A percentile compares a stretch with the other conserved stretches of the same genome.
phyloP scores from a whole-genome alignment of 495 filamentous ascomycete genomes.

The Podospora didyma region DNA sequence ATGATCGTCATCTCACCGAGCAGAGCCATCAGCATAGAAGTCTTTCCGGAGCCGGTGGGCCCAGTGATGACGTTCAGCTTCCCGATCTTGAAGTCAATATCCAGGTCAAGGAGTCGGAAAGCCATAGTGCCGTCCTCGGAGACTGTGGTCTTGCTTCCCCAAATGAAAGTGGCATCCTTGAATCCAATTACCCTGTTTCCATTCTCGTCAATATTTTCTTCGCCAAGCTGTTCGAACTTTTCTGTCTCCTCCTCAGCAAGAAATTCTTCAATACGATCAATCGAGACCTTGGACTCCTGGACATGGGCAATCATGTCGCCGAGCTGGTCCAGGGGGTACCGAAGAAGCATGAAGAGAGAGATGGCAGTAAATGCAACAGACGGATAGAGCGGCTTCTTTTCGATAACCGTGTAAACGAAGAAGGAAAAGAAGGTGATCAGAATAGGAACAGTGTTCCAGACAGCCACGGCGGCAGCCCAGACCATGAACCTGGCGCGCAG shows the following conservation, averaged over 20 bases:
- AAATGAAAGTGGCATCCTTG: constrained; percentile 77
- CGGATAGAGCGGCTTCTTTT: constrained; percentile 83
- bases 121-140: constrained; percentile 56
- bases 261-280: constrained; percentile 95
- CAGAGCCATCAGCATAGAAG: constrained; percentile 90
- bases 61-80: constrained; percentile 88
- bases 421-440: constrained; percentile 96
- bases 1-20: constrained; percentile 94
- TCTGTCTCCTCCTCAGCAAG: constrained; percentile 92
- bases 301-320: constrained; percentile 99
- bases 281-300: constrained; percentile 93
- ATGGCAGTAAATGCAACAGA: constrained; percentile 96
- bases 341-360: constrained; percentile 92
- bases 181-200: constrained; percentile 74
- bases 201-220: constrained; percentile 55
- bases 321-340: constrained; percentile 90
- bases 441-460: constrained; percentile 96
- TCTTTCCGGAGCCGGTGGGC: constrained; percentile 92
- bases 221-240: constrained; percentile 83
- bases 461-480: constrained; percentile 84
- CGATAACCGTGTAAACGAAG: constrained; percentile 84
- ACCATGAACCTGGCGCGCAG: constrained; percentile 80
- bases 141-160: constrained; percentile 69
- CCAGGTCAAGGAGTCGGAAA: constrained; percentile 79
- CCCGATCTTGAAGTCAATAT: constrained; percentile 72